phyloP scores from a whole-genome alignment of 2,329 filamentous ascomycete species.

The Teratosphaeriaceae sp. region DNA sequence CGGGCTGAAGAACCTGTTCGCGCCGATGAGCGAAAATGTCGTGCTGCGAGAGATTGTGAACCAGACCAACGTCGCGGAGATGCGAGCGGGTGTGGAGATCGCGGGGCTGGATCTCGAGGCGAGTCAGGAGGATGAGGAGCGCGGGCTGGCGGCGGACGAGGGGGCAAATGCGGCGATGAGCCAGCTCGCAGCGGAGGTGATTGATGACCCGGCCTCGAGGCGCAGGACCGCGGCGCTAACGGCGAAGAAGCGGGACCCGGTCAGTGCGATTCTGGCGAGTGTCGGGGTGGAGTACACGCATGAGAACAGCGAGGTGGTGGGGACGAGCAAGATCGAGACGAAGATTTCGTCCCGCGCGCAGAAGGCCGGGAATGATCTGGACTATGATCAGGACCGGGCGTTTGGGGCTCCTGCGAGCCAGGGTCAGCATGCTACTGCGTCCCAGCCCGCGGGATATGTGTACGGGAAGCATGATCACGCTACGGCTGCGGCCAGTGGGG shows the following conservation, averaged over 20 bases:
- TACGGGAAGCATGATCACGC: conserved; percentile 29
- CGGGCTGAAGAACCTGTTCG: conserved; percentile 78
- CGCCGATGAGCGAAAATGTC: conserved; percentile 70
- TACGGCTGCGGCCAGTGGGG: neutral
- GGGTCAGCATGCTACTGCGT: conserved; percentile 33
- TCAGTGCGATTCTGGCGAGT: conserved; percentile 80
- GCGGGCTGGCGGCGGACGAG: conserved; percentile 31
- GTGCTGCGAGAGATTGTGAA: conserved; percentile 93
- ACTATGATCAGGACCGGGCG: conserved; percentile 41
- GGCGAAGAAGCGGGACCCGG: conserved; percentile 55
- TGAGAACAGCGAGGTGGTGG: conserved; percentile 91
- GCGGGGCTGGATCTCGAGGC: conserved; percentile 71
- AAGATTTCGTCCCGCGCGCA: conserved; percentile 72
- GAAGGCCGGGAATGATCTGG: conserved; percentile 48
- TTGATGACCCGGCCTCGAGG: conserved; percentile 31
- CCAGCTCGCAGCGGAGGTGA: conserved; percentile 61
- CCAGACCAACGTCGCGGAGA: conserved; percentile 95
- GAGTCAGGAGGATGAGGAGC: conserved; percentile 46
- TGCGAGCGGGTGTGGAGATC: conserved; percentile 74
- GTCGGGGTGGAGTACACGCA: conserved; percentile 94
- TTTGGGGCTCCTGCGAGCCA: conserved; percentile 45
- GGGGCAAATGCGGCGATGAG: conserved; percentile 62
- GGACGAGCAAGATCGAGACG: conserved; percentile 85
- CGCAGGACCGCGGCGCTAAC: conserved; percentile 29
- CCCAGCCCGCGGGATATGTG: neutral